A percentile compares a stretch with the other conserved stretches of the same genome.
phyloP scores from a whole-genome alignment of 768 basidiomycete species.

The Lactarius tabidus region DNA sequence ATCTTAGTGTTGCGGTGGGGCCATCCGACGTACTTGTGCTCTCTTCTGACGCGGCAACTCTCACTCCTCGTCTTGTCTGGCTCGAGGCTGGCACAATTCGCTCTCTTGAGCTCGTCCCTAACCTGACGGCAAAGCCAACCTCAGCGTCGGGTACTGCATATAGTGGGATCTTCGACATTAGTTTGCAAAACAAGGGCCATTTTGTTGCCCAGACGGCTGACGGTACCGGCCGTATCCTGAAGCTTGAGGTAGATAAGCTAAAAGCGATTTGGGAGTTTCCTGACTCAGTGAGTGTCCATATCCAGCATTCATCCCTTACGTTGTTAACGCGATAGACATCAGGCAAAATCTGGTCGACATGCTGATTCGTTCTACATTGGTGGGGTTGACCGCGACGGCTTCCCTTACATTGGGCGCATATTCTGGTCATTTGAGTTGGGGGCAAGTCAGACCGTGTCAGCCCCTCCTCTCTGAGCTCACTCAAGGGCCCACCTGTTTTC shows the following conservation, averaged over 20 bases:
- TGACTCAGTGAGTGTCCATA: slow-evolving; percentile 42
- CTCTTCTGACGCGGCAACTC: slow-evolving; percentile 24
- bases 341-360: slow-evolving; percentile 42
- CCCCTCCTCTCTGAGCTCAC: not conserved
- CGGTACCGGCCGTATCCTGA: slow-evolving; percentile 54
- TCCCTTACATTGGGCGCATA: slow-evolving; percentile 55
- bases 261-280: slow-evolving; percentile 53
- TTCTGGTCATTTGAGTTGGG: slow-evolving; percentile 58
- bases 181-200: slow-evolving; percentile 50
- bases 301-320: not conserved
- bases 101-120: slow-evolving; percentile 48
- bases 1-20: slow-evolving; percentile 43
- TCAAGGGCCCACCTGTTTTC: slow-evolving; percentile 3
- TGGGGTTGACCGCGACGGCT: slow-evolving; percentile 45
- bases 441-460: slow-evolving; percentile 38
- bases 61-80: slow-evolving; percentile 45
- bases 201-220: slow-evolving; percentile 56
- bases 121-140: slow-evolving; percentile 46
- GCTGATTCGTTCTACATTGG: slow-evolving; percentile 56
- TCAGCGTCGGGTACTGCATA: slow-evolving; percentile 45
- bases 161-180: slow-evolving; percentile 55
- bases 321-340: slow-evolving; percentile 1
- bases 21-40: slow-evolving; percentile 38
- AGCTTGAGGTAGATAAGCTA: slow-evolving; percentile 43
- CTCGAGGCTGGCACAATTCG: slow-evolving; percentile 49